phyloP scores from a whole-genome alignment of 805 yeast genomes.

The Brettanomyces bruxellensis region DNA sequence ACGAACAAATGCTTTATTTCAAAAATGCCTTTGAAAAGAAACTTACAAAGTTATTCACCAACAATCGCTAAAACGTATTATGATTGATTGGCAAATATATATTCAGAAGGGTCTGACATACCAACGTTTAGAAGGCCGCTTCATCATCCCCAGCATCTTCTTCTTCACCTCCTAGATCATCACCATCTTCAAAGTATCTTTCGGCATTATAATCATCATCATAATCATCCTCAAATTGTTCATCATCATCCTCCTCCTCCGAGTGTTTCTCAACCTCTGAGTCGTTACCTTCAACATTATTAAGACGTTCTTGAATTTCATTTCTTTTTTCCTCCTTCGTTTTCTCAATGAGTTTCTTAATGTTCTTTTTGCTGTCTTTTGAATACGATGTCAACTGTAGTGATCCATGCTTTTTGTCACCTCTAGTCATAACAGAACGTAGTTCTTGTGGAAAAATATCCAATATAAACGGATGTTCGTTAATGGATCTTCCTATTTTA shows the following conservation, averaged over 20 bases:
- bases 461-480: constrained; percentile 67
- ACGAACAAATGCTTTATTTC: too few relatives aligned
- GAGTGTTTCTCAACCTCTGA: constrained; percentile 35
- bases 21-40: too few relatives aligned
- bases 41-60: neutral
- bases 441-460: constrained; percentile 74
- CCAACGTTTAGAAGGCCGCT: constrained; percentile 46
- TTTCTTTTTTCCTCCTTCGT: constrained; percentile 22
- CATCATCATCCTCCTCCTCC: constrained; percentile 54
- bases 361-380: constrained; percentile 30
- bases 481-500: constrained; percentile 60
- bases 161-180: constrained; percentile 43
- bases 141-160: constrained; percentile 59
- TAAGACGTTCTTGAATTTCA: constrained; percentile 23
- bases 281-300: constrained; percentile 31
- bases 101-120: neutral
- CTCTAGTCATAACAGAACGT: constrained; percentile 58
- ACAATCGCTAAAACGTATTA: neutral
- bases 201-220: constrained; percentile 78
- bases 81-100: neutral
- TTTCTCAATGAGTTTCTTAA: constrained; percentile 18
- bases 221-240: constrained; percentile 63
- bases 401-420: constrained; percentile 28
- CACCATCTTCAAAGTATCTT: constrained; percentile 67
- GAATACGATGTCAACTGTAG: constrained; percentile 30